Percentiles rank a stretch among this genome's conserved stretches.
phyloP scores from a whole-genome alignment of 305 asterid genomes.

The Plantago coronopus region DNA sequence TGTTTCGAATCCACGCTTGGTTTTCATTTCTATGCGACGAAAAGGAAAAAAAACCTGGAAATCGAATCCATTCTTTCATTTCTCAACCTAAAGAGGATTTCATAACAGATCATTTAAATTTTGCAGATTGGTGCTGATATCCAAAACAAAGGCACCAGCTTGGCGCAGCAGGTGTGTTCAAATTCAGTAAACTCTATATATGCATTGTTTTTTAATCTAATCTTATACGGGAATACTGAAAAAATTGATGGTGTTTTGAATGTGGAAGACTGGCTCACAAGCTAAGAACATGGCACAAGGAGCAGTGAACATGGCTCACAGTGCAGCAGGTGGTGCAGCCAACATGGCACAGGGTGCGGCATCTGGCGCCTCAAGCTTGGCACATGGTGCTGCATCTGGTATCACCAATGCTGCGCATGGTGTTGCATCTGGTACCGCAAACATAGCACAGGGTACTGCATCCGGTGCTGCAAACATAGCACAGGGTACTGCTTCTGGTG shows the following conservation, averaged over 20 bases:
- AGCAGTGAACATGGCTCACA: not conserved
- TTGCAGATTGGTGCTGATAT: not conserved
- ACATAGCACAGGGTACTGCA: slow-evolving; percentile 4
- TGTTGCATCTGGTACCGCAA: slow-evolving; percentile 6
- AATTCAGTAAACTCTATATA: not conserved
- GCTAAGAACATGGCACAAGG: slow-evolving; percentile 13
- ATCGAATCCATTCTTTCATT: too few species aligned
- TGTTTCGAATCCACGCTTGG: too few species aligned
- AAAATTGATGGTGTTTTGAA: not conserved
- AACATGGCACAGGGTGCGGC: slow-evolving; percentile 5
- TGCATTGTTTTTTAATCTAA: too few species aligned
- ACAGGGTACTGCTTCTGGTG: slow-evolving; percentile 9
- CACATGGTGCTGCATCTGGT: slow-evolving; percentile 8
- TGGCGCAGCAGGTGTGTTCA: not conserved
- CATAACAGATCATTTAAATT: not conserved
- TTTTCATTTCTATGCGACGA: too few species aligned
- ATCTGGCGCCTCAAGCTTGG: slow-evolving; percentile 2
- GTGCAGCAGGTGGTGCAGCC: slow-evolving; percentile 4
- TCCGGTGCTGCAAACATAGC: slow-evolving; percentile 2
- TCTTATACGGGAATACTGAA: too few species aligned
- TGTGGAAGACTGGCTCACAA: slow-evolving; percentile 7
- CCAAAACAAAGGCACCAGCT: not conserved
- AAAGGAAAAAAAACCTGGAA: too few species aligned
- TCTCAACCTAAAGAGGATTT: too few species aligned
- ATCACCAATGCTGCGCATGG: not conserved